These are phyloP conservation scores for Grosmannia clavigera DNA, from an alignment of 2,329 filamentous ascomycete genomes.

Conservation along the genomic window DNA sequence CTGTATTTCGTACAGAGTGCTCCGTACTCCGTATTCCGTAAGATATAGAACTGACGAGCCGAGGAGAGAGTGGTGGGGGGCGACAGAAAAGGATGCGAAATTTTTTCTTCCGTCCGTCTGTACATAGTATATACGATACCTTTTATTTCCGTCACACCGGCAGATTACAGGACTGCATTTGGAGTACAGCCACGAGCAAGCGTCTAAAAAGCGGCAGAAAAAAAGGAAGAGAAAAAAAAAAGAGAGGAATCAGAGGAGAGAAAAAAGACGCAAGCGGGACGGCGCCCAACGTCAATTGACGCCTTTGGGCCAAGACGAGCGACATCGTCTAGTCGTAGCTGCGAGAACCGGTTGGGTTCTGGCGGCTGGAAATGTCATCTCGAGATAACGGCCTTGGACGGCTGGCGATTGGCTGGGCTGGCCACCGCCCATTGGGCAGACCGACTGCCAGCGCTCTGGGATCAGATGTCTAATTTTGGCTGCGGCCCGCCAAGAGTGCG, in stretches of 20 bases:
- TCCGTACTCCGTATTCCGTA: too few species aligned
- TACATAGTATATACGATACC: not conserved
- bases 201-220: not conserved
- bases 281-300: too few species aligned
- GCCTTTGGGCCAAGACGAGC: too few species aligned
- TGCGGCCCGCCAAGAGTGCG: not conserved
- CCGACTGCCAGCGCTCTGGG: not conserved
- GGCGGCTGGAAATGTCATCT: too few species aligned
- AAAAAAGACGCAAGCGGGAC: not conserved
- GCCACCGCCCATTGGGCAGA: not conserved
- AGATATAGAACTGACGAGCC: too few species aligned
- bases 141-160: not conserved
- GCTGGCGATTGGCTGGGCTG: too few species aligned
- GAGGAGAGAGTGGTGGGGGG: too few species aligned
- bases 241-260: too few species aligned
- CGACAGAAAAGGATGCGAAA: not conserved
- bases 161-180: not conserved
- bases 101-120: not conserved
- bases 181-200: not conserved
- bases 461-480: not conserved
- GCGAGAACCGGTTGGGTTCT: too few species aligned
- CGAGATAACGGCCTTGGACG: too few species aligned
- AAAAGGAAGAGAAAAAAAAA: not conserved
- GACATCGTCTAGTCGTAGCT: too few species aligned
- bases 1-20: too few species aligned